Percentiles rank a stretch among this genome's conserved stretches.
phyloP scores from a whole-genome alignment of 306 rosid species.

The Lablab purpureus region DNA sequence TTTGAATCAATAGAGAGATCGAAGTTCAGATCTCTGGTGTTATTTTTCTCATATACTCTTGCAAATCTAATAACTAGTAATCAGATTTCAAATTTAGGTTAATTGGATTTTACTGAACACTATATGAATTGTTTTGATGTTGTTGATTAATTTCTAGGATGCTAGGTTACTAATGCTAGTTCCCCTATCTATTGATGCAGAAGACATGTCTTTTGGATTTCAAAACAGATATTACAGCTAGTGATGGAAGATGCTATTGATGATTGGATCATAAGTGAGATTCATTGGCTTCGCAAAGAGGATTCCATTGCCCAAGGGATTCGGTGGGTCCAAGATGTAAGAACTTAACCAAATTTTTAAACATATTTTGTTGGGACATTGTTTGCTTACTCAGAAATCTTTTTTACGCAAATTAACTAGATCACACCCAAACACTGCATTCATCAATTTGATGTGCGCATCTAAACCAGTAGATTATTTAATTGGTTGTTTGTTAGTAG shows the following conservation, averaged over 20 bases:
- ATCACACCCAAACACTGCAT: background rate
- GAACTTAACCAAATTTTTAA: constrained; percentile 45
- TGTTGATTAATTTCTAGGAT: background rate
- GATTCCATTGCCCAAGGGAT: constrained; percentile 85
- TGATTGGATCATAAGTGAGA: constrained; percentile 88
- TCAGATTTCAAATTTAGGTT: constrained; percentile 30
- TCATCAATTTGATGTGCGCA: background rate
- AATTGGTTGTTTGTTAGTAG: background rate
- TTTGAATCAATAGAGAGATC: no score
- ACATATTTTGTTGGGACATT: constrained; percentile 5
- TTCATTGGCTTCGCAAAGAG: constrained; percentile 89
- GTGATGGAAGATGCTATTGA: constrained; percentile 99
- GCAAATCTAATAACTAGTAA: background rate
- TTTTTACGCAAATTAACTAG: background rate
- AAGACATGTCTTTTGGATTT: constrained; percentile 98
- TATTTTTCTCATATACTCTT: no score
- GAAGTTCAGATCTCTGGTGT: no score
- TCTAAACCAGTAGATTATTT: constrained; percentile 4
- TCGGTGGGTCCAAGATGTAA: constrained; percentile 96
- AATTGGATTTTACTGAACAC: constrained; percentile 9
- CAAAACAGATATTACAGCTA: constrained; percentile 91
- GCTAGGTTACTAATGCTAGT: constrained; percentile 39
- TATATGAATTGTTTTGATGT: constrained; percentile 8
- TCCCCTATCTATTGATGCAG: constrained; percentile 56
- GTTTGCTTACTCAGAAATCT: background rate